phyloP scores from a whole-genome alignment of 176 grass and related monocot species.

The Rhynchospora tenuis region DNA sequence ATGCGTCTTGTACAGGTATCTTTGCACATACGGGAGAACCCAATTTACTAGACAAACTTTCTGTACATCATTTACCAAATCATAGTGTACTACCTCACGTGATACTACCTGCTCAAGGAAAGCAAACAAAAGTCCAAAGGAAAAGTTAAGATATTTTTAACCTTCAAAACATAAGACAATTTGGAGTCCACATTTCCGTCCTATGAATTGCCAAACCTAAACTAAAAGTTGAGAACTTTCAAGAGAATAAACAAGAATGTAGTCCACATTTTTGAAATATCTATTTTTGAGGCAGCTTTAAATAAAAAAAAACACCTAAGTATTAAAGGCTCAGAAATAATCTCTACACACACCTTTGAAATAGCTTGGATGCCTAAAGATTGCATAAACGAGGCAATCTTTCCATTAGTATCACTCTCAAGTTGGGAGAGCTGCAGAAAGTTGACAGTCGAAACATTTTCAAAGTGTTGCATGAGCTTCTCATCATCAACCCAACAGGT shows the following conservation, averaged over 20 bases:
- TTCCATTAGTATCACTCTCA: conserved; percentile 52
- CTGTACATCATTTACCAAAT: conserved; percentile 46
- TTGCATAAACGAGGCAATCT: conserved; percentile 56
- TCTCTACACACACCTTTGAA: conserved; percentile 64
- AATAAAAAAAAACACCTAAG: background rate
- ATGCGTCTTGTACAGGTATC: conserved; percentile 72
- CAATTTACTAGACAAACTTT: conserved; percentile 53
- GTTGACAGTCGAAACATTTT: conserved; percentile 39
- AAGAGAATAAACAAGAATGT: background rate
- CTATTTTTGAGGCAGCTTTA: background rate
- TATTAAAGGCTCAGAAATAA: conserved; percentile 1
- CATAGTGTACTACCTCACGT: conserved; percentile 90
- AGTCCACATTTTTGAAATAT: background rate
- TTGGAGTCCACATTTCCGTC: background rate
- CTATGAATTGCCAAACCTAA: background rate
- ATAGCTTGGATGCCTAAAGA: conserved; percentile 69
- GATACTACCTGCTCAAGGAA: conserved; percentile 53
- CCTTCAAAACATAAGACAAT: background rate
- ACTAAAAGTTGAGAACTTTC: background rate
- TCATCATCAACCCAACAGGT: conserved; percentile 92
- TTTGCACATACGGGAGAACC: conserved; percentile 76
- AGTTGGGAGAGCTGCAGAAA: conserved; percentile 71
- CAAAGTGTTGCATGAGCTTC: conserved; percentile 60
- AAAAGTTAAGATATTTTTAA: background rate
- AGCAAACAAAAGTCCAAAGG: background rate